phyloP scores from a whole-genome alignment of 179 eudicot species.

The Heliamphora pulchella region DNA sequence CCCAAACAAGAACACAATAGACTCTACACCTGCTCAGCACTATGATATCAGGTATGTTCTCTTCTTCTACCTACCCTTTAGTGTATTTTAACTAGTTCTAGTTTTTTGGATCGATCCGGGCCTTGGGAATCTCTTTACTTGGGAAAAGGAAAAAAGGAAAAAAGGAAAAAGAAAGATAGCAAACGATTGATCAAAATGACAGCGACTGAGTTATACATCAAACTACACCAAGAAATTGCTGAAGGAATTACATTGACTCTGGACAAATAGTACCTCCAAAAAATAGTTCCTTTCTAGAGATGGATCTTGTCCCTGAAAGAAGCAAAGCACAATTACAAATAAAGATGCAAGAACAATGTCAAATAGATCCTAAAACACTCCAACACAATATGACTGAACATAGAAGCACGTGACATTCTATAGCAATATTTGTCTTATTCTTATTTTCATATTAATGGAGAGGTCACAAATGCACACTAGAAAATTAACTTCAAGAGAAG shows the following conservation, averaged over 20 bases:
- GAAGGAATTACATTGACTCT: not conserved
- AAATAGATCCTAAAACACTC: not conserved
- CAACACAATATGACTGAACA: not conserved
- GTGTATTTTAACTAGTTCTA: not conserved
- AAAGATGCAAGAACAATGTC: not conserved
- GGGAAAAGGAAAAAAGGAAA: not conserved
- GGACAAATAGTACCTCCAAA: slow-evolving; percentile 33
- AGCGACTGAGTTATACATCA: not conserved
- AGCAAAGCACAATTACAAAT: slow-evolving; percentile 6
- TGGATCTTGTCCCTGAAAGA: slow-evolving; percentile 46
- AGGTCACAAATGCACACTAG: not conserved
- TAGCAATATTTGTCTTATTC: not conserved
- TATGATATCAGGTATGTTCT: not conserved
- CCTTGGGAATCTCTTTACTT: not conserved
- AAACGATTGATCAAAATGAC: not conserved
- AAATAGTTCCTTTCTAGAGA: slow-evolving; percentile 35
- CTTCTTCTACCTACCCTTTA: not conserved
- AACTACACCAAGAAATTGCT: not conserved
- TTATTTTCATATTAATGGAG: not conserved
- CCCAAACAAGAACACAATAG: not conserved
- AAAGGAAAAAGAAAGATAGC: not conserved
- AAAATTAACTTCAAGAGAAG: not conserved
- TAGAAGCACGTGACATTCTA: not conserved
- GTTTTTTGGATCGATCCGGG: not conserved
- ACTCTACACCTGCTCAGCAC: not conserved